These are phyloP conservation scores for Xylariaceae sp. DNA, from an alignment of 2,329 filamentous ascomycete genomes.

Conservation along the genomic window DNA sequence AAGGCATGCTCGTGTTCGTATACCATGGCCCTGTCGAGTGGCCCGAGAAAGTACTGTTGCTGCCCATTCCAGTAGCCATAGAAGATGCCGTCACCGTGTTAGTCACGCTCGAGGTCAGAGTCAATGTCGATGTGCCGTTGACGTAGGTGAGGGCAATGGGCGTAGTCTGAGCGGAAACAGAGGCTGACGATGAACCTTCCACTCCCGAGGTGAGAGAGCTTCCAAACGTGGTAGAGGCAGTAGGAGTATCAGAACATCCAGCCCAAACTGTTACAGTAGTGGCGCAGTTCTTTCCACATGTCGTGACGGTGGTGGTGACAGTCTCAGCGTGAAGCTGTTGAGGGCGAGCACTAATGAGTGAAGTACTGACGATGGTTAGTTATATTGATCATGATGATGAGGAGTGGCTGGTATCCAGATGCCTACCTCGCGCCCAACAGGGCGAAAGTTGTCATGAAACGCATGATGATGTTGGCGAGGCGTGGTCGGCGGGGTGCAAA, in stretches of 20 bases:
- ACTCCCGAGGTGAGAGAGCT: constrained; percentile 17
- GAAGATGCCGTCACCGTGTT: constrained; percentile 16
- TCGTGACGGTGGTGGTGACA: constrained; percentile 27
- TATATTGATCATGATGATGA: neutral
- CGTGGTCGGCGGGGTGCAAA: constrained; percentile 16
- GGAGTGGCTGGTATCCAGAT: neutral
- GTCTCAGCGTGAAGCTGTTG: constrained; percentile 20
- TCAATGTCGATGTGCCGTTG: constrained; percentile 19
- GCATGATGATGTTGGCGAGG: constrained; percentile 23
- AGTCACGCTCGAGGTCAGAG: constrained; percentile 19
- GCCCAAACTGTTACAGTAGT: constrained; percentile 28
- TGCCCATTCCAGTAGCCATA: neutral
- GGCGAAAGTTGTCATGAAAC: constrained; percentile 21
- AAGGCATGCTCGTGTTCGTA: constrained; percentile 13
- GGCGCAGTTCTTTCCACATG: constrained; percentile 26
- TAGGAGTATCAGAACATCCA: constrained; percentile 23
- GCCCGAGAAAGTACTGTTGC: constrained; percentile 9
- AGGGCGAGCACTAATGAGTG: constrained; percentile 21
- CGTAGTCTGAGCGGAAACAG: constrained; percentile 3
- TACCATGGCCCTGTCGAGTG: constrained; percentile 11
- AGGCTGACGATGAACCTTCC: constrained; percentile 6
- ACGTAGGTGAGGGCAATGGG: constrained; percentile 11
- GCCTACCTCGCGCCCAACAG: constrained; percentile 28
- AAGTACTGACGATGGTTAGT: constrained; percentile 24
- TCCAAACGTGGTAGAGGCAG: constrained; percentile 14